A percentile compares a stretch with the other conserved stretches of the same genome.
phyloP scores from a whole-genome alignment of 2,329 filamentous ascomycete species.

The Tolypocladium ophioglossoides region DNA sequence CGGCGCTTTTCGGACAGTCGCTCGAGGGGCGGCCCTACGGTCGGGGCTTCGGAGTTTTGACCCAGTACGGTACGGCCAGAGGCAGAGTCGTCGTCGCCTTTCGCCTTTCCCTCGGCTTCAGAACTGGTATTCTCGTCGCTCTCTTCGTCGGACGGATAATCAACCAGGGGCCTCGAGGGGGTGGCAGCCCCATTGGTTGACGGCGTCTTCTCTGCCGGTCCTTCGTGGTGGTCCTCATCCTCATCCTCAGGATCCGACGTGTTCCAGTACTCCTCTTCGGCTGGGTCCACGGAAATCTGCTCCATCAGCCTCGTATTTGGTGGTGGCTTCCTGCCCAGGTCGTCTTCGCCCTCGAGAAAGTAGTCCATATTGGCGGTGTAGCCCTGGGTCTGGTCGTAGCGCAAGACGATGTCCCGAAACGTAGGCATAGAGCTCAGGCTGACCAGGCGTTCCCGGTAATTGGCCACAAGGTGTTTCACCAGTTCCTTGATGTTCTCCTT shows the following conservation, averaged over 20 bases:
- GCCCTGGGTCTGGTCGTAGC: slow-evolving; percentile 70
- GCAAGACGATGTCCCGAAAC: slow-evolving; percentile 64
- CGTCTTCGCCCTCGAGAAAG: slow-evolving; percentile 60
- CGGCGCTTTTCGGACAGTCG: slow-evolving; percentile 80
- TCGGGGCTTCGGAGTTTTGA: not conserved
- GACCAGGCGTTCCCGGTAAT: slow-evolving; percentile 67
- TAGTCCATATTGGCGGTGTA: slow-evolving; percentile 58
- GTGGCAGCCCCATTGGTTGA: slow-evolving; percentile 51
- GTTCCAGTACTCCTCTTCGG: slow-evolving; percentile 92
- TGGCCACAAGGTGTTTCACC: slow-evolving; percentile 74
- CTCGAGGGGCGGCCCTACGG: slow-evolving; percentile 53
- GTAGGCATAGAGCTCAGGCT: slow-evolving; percentile 74
- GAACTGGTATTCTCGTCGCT: slow-evolving; percentile 46
- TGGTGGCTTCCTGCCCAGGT: slow-evolving; percentile 32
- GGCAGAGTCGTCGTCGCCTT: slow-evolving; percentile 20
- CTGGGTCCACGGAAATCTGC: slow-evolving; percentile 61
- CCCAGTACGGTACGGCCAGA: slow-evolving; percentile 16
- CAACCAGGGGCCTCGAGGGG: slow-evolving; percentile 66
- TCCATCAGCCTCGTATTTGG: slow-evolving; percentile 54
- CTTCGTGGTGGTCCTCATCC: slow-evolving; percentile 28
- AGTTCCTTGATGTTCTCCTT: slow-evolving; percentile 72
- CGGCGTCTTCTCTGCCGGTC: slow-evolving; percentile 18
- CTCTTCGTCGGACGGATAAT: slow-evolving; percentile 91
- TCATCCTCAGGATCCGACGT: slow-evolving; percentile 80
- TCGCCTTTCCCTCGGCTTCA: slow-evolving; percentile 25